Percentiles rank a stretch among this genome's conserved stretches.
phyloP scores from a whole-genome alignment of 1,284 basidiomycete species.

The Marasmius sp. region DNA sequence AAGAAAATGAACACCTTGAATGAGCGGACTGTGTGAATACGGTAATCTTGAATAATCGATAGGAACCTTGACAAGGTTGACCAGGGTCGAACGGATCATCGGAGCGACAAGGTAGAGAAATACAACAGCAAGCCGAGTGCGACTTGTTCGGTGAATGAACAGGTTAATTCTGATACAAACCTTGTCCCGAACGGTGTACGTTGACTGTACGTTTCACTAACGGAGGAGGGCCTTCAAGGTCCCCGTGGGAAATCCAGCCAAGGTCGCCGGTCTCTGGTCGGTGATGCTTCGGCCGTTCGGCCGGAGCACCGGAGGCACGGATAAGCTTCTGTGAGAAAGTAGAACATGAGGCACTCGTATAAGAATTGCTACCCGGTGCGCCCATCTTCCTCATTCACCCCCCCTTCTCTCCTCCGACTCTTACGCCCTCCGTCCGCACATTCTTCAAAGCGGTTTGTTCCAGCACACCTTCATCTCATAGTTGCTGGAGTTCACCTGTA shows the following conservation, averaged over 20 bases:
- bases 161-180: neutral
- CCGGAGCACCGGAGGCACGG: neutral
- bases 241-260: neutral
- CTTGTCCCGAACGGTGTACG: too few species aligned
- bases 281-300: neutral
- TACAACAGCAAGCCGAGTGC: neutral
- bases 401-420: conserved; percentile 16
- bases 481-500: conserved; percentile 14
- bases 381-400: conserved; percentile 27
- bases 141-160: neutral
- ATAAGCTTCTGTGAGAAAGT: neutral
- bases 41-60: neutral
- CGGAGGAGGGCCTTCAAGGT: too few species aligned
- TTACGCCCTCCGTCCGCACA: conserved; percentile 19
- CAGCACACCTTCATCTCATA: conserved; percentile 13
- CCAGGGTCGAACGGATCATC: conserved; percentile 21
- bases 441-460: conserved; percentile 15
- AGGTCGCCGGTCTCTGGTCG: neutral
- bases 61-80: neutral
- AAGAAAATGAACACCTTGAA: conserved; percentile 16
- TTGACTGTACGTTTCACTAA: too few species aligned
- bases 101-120: conserved; percentile 18
- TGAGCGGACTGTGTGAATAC: neutral
- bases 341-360: conserved; percentile 4
- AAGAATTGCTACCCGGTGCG: conserved; percentile 17